Base-by-base conservation (phyloP, 441 rosid species). In the Populus trichocarpa region DNA sequence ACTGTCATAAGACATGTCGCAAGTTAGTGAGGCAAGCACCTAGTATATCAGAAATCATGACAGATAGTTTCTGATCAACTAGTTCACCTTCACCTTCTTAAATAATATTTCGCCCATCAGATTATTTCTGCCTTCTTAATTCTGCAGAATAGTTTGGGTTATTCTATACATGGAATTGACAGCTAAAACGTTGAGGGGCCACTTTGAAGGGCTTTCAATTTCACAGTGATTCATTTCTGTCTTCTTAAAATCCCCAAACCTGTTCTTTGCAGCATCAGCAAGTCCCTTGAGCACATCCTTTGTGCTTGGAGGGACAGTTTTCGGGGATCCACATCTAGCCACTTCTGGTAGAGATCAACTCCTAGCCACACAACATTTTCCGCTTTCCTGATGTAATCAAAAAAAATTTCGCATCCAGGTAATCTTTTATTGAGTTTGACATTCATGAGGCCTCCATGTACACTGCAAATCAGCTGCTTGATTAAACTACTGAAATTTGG, bases 1-100 rank as follows among this genome's bases (percentile, higher is more conserved):
- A 92, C 89, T 86, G 70, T 25, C 81, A 79, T 67, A 93, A 85
- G 35, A 86, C 85, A 0, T 61, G 73, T 23, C 79, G 81, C 64
- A 93, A 69, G 84, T 93, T 95, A 42, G 91, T 87, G 79, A 95
- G 91, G 82, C 97, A 92, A 73, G 96, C 98, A n/a, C 83, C 83
- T n/a, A 86, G 14, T 36, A 89, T 85, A 79, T 89, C 93, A 7
- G 93, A 89, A 76, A 90, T 84, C 88, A 79, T 84, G 67, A 71
- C 77, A 42, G 72, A 59, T 36, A 88, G 74, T 6, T 33, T 33
- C 36, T 33, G 36, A 33, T 33, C 36, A 33, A 33, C 36, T 33
- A 33, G 36, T 33, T 6, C 8, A 33, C 36, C 36, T 33, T 33
- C 36, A 33, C 36, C 36, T 33, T 33, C 36, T 33, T 33, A 74